Conservation (phyloP, 2,329 filamentous ascomycete species). For the Arthrobotrys conoides region DNA sequence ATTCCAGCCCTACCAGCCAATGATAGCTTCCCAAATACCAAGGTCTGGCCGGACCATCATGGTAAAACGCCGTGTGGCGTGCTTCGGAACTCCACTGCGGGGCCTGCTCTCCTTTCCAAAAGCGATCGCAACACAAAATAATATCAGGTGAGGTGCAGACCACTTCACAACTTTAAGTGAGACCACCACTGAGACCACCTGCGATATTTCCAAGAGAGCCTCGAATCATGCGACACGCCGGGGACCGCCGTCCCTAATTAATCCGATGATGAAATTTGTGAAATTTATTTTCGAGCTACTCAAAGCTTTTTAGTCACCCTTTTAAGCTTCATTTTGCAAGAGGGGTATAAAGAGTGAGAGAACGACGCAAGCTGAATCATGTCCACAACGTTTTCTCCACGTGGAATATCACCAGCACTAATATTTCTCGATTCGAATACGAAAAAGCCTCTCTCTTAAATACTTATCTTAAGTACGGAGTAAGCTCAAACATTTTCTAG, state of each 20-base stretch:
- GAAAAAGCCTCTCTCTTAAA: slow-evolving; percentile 24
- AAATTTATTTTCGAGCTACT: slow-evolving; percentile 21
- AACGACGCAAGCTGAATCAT: slow-evolving; percentile 31
- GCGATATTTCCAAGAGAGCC: slow-evolving; percentile 31
- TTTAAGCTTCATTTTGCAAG: slow-evolving; percentile 20
- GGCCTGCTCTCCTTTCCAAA: slow-evolving; percentile 17
- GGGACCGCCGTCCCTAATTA: slow-evolving; percentile 54
- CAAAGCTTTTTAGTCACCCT: slow-evolving; percentile 26
- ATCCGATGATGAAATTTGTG: slow-evolving; percentile 40
- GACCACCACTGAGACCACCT: slow-evolving; percentile 24
- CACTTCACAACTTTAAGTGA: slow-evolving; percentile 37
- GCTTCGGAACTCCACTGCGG: slow-evolving; percentile 51
- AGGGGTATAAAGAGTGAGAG: slow-evolving; percentile 35
- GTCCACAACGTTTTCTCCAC: slow-evolving; percentile 32
- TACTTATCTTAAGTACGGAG: slow-evolving; percentile 27
- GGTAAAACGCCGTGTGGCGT: slow-evolving; percentile 43
- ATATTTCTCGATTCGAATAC: slow-evolving; percentile 29
- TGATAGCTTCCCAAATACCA: slow-evolving; percentile 27
- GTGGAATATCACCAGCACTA: slow-evolving; percentile 34
- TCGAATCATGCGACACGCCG: slow-evolving; percentile 47
- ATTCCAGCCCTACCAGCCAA: slow-evolving; percentile 36
- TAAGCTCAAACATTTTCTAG: slow-evolving; percentile 25
- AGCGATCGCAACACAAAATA: slow-evolving; percentile 38
- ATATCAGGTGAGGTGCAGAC: slow-evolving; percentile 61
- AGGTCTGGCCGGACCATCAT: slow-evolving; percentile 27